Conservation (phyloP, 176 grass and related monocot species). For the Sorghum bicolor region DNA sequence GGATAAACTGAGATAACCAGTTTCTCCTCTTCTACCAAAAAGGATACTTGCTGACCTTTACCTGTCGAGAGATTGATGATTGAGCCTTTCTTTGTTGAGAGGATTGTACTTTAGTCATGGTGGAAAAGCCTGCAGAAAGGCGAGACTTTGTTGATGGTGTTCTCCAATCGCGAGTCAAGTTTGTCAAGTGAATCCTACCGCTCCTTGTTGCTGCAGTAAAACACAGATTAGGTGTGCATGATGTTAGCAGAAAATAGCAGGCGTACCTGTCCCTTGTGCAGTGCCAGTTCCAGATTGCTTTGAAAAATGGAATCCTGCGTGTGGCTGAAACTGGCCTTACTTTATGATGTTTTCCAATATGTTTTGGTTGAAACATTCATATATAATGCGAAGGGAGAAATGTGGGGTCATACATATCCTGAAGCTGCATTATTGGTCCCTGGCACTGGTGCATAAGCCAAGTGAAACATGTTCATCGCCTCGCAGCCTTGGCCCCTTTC, state of each 20-base stretch:
- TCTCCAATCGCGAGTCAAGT: not conserved
- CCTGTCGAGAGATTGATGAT: not conserved
- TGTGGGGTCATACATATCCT: not conserved
- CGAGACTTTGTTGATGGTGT: not conserved
- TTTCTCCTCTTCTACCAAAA: conserved; percentile 1
- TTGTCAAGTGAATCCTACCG: not conserved
- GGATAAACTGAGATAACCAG: not conserved
- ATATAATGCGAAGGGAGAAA: not conserved
- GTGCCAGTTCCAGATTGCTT: not conserved
- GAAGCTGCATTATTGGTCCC: not conserved
- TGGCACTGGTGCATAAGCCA: too few relatives aligned
- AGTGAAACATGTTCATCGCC: not conserved
- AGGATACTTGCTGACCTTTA: not conserved
- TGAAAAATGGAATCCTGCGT: not conserved
- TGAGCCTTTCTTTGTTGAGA: conserved; percentile 13
- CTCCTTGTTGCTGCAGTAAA: not conserved
- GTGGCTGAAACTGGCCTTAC: not conserved
- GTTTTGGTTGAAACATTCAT: not conserved
- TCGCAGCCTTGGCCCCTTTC: not conserved
- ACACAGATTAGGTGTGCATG: not conserved
- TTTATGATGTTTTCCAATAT: not conserved
- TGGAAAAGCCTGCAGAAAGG: conserved; percentile 21
- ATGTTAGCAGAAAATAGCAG: not conserved
- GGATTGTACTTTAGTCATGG: conserved; percentile 20
- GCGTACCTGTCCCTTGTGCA: not conserved